Percentiles rank a stretch among this genome's conserved stretches.
These are phyloP conservation scores for Pholiota conissans DNA, from an alignment of 768 basidiomycete genomes.

Conservation along the genomic window DNA sequence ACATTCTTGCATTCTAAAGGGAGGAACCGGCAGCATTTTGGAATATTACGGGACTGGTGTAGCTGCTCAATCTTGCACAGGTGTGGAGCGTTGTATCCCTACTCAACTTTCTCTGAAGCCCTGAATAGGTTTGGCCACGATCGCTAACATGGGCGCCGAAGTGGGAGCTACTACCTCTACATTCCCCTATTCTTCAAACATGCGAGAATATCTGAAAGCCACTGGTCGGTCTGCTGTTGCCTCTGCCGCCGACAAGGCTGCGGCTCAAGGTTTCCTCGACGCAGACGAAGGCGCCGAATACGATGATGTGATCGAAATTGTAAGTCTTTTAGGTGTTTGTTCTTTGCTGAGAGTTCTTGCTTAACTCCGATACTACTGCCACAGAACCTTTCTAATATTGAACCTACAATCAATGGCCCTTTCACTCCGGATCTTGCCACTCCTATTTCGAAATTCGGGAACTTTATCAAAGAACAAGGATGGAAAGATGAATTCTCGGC, in stretches of 20 bases:
- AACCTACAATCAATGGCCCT: slow-evolving; percentile 94
- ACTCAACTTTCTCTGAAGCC: not conserved
- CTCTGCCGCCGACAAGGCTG: slow-evolving; percentile 82
- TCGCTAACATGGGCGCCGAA: slow-evolving; percentile 99
- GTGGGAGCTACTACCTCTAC: slow-evolving; percentile 99
- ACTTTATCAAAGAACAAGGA: slow-evolving; percentile 77
- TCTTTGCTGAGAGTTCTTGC: not conserved
- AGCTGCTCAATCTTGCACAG: slow-evolving; percentile 87
- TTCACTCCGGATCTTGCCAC: slow-evolving; percentile 98
- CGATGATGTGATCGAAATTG: slow-evolving; percentile 93
- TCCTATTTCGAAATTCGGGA: slow-evolving; percentile 85
- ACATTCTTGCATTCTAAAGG: slow-evolving; percentile 44
- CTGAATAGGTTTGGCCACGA: slow-evolving; percentile 78
- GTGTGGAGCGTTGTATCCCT: slow-evolving; percentile 32
- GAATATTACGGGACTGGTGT: slow-evolving; percentile 98
- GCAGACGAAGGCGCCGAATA: slow-evolving; percentile 91
- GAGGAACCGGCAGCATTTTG: slow-evolving; percentile 93
- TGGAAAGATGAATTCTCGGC: slow-evolving; percentile 96
- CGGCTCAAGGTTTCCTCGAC: slow-evolving; percentile 69
- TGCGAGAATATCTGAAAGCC: slow-evolving; percentile 87
- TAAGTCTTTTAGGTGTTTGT: slow-evolving; percentile 33
- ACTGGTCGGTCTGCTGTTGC: slow-evolving; percentile 90
- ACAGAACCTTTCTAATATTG: slow-evolving; percentile 85
- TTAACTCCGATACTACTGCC: too few species aligned
- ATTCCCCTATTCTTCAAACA: slow-evolving; percentile 91